phyloP scores from a whole-genome alignment of 2,329 filamentous ascomycete species.

The Cladosporium sp. region DNA sequence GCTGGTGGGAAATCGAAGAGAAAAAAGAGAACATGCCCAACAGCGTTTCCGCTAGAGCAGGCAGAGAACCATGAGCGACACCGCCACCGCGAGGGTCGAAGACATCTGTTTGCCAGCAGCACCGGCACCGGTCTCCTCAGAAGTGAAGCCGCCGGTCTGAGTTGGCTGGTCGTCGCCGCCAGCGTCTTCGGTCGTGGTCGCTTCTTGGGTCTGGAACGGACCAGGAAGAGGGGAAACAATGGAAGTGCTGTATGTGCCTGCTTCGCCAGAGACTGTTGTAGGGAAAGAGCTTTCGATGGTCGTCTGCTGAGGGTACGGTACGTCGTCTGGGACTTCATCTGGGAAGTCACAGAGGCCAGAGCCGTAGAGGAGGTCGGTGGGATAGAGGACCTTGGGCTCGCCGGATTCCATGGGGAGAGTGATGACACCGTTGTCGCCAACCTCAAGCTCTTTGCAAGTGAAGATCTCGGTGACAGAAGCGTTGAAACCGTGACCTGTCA shows the following conservation, averaged over 20 bases:
- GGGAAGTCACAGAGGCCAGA: conserved; percentile 24
- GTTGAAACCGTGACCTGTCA: conserved; percentile 31
- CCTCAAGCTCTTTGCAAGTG: conserved; percentile 28
- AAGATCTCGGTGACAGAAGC: conserved; percentile 32
- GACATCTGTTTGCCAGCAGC: background rate
- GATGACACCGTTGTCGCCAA: conserved; percentile 25
- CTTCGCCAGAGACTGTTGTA: background rate
- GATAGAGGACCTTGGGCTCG: conserved; percentile 33
- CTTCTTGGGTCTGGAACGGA: background rate
- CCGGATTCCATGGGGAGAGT: conserved; percentile 32
- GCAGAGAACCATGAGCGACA: background rate
- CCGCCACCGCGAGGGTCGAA: conserved; percentile 2
- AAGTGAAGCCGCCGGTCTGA: background rate
- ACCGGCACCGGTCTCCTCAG: background rate
- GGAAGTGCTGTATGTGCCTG: background rate
- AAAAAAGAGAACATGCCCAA: background rate
- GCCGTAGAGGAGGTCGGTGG: conserved; percentile 20
- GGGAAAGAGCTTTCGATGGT: conserved; percentile 5
- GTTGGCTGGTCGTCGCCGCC: background rate
- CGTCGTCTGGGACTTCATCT: background rate
- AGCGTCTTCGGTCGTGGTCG: background rate
- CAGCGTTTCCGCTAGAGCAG: background rate
- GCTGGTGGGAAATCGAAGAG: background rate
- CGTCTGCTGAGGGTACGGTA: conserved; percentile 7
- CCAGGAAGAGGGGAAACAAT: conserved; percentile 8